Base-by-base conservation (phyloP, 1,284 basidiomycete species). In the Sporisorium exsertum region DNA sequence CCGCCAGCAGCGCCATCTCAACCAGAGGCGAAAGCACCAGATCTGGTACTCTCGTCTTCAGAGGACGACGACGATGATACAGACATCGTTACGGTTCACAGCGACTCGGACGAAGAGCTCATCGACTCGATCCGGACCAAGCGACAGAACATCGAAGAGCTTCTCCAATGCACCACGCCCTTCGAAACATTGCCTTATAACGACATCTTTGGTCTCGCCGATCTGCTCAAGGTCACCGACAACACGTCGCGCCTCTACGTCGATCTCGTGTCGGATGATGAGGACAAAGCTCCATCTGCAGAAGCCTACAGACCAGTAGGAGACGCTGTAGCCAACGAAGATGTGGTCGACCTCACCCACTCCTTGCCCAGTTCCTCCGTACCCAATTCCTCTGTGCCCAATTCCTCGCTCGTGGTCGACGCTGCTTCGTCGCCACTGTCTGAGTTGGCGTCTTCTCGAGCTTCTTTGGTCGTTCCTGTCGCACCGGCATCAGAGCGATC, bases 131-230 rank as follows among this genome's bases (percentile, higher is more conserved):
- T 59, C 35, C 62, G 47, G 3, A 50, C 59, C 3, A 76, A 76
- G 24, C 58, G 73, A 12, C 68, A 76, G 24, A 72, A 76, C 63
- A 57, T 76, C 20, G 69, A 76, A 29, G 69, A 76, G 20, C 58
- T 76, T 1, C 32, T 76, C 1, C 46, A 50, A 20, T 72, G 67
- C 62, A 72, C 73, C 0, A 63, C 58, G 15, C 65, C 73, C 1
- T 76, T 76, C 53, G 69, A 72, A n/a, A 69, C 69, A 7, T 42
- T 72, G 22, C 73, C 73, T 1, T 76, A 71, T 64, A 64, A 69
- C 60, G 73, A 76, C 37, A 64, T 76, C 10, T 64, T 68, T 46
- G 73, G 65, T 24, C 65, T 76, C 8, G 64, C 69, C 5, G 69
- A 72, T 15, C 58, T 71, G 57, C 65, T 71, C 53, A 67, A 58